Conservation (phyloP, 139 green algal genomes). For the Nannochloris sp. region DNA sequence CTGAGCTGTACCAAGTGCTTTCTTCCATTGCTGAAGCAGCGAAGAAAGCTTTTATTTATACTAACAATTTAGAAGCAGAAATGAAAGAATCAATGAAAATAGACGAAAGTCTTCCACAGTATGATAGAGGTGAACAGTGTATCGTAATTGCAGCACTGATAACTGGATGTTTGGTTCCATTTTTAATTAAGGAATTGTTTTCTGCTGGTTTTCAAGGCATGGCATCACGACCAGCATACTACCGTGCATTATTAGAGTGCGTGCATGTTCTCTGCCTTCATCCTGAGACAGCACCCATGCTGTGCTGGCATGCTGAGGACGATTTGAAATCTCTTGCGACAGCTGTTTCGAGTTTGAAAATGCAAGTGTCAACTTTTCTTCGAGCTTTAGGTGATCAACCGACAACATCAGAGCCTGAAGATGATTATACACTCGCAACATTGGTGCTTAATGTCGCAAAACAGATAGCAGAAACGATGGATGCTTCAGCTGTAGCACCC, state of each 20-base stretch:
- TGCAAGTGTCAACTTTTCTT: slow-evolving; percentile 23
- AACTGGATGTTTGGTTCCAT: slow-evolving; percentile 23
- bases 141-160: slow-evolving; percentile 10
- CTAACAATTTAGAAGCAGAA: neutral
- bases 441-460: slow-evolving; percentile 16
- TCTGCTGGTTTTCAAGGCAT: slow-evolving; percentile 59
- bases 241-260: slow-evolving; percentile 38
- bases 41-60: neutral
- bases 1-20: slow-evolving; percentile 48
- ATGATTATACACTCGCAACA: slow-evolving; percentile 30
- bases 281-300: slow-evolving; percentile 9
- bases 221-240: slow-evolving; percentile 33
- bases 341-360: neutral
- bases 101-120: slow-evolving; percentile 14
- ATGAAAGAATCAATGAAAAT: too few relatives aligned
- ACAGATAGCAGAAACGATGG: neutral
- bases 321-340: neutral
- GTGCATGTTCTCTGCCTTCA: slow-evolving; percentile 30
- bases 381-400: slow-evolving; percentile 3
- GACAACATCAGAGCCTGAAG: neutral
- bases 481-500: too few relatives aligned
- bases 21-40: slow-evolving; percentile 17
- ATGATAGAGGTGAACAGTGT: neutral
- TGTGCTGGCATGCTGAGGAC: slow-evolving; percentile 9
- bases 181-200: slow-evolving; percentile 40